Base-by-base conservation (phyloP, 768 basidiomycete genomes). In the Cystobasidium onofrii region DNA sequence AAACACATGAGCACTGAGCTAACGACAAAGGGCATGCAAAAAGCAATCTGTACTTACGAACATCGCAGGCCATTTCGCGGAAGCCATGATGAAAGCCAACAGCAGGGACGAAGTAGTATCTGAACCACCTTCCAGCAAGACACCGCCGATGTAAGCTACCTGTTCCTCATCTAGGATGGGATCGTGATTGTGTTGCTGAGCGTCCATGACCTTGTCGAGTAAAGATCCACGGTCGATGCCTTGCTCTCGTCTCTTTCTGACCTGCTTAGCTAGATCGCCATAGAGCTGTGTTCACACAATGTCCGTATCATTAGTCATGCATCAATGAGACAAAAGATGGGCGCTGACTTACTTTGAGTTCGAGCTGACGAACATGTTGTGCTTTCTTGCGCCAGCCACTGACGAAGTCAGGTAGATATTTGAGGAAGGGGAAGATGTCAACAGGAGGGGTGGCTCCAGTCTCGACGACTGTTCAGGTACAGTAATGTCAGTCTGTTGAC, bases 101-200 rank as follows among this genome's bases (percentile, higher is more conserved):
- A 61, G 27, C 0, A 63, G 36, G 31, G 39, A 41, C 0, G 71
- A 73, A 18, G 71, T 73, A n/a, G 75, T 76, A 55, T 76, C 75
- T 17, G 61, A 64, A 0, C 73, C 73, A 0, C 73, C 75, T 27
- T 73, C 75, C 23, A 73, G 72, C 63, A 75, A 44, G 17, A 73
- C 75, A 9, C 75, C 75, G 12, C 71, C 75, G 36, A 75, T 65
- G 64, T 73, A 75, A 27, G 75, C 72, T 2, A 73, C 72, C 54
- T 75, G 71, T 31, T 75, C 69, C 13, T 71, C 69, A 55, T 55
- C 50, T 25, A 71, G 69, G 12, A 71, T 29, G 4, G 69, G 69
- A 29, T 71, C 69, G 4, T 34, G 34, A 1, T 31, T 55, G 6
- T 55, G 33, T 34, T 29, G 27, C 34, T 20, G 46, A 34, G 52